phyloP scores from a whole-genome alignment of 306 rosid species.

The Casuarina cunninghamiana region DNA sequence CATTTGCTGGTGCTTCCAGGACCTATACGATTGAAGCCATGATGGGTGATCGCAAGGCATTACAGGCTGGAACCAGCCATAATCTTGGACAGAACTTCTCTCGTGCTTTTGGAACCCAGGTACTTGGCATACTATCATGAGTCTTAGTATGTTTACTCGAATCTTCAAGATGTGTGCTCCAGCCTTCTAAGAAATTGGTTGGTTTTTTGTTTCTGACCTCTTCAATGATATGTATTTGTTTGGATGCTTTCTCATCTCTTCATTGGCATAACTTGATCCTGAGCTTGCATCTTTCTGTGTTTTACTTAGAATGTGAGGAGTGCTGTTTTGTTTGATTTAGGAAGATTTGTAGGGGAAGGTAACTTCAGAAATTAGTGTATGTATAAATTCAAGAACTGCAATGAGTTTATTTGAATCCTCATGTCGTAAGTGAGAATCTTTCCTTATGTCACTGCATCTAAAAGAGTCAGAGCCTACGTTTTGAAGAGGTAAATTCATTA shows the following conservation, averaged over 20 bases:
- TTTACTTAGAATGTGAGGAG: neutral
- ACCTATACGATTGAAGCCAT: conserved; percentile 97
- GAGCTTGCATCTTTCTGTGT: neutral
- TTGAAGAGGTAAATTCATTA: neutral
- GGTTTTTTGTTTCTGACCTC: neutral
- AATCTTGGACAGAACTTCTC: conserved; percentile 98
- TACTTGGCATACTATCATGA: conserved; percentile 20
- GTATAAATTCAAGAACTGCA: neutral
- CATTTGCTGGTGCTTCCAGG: conserved; percentile 92
- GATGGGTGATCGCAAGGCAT: conserved; percentile 98
- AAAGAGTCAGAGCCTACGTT: neutral
- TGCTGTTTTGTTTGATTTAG: neutral
- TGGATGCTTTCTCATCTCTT: neutral
- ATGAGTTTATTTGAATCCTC: neutral
- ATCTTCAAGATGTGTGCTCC: neutral
- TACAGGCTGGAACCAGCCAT: conserved; percentile 99
- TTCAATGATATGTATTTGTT: neutral
- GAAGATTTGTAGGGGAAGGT: neutral
- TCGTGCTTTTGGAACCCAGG: conserved; percentile 94
- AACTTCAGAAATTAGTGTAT: neutral
- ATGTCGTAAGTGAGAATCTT: neutral
- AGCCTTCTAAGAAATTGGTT: neutral
- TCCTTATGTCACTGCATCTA: neutral
- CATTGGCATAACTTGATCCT: neutral
- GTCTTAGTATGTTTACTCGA: neutral